Evolutionary conservation across 108 stramenopile genomes (phyloP), one percentile per base, ranked within the genome.

Genomic region (Skeletonema costatum): DNA sequence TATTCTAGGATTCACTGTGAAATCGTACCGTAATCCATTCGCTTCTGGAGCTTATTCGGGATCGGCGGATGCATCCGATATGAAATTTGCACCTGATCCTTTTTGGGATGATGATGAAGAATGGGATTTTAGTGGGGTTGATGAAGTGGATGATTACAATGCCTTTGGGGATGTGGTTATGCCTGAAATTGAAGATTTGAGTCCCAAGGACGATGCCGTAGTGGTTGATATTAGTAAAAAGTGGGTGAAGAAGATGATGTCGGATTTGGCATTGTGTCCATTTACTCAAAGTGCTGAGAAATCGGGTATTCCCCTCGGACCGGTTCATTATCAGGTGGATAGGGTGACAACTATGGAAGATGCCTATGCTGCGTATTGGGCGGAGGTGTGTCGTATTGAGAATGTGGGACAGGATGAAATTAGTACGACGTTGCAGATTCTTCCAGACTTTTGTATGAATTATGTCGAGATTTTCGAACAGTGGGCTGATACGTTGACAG

Each of bases 181-280:
- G 42, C 89, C 90, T 2, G 87, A 81, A 41, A 90, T 92, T 74
- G 75, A 80, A 17, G 74, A 90, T 73, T 70, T 81, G 32, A 79
- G 92, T 30, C 93, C 93, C 19, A 69, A 81, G 42, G 82, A 89
- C 59, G 94, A 97, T 64, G 88, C 84, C 13, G 73, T 73, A 9
- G 88, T 95, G 31, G 53, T 88, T 19, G 78, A 82, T 11, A 36
- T 88, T 8, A 73, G 84, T 41, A 93, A 93, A 70, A 56, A 58
- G 29, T 96, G 95, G 95, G 92, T 93, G 10, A 68, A 75, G 4
- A 87, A 85, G 19, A 92, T 99, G 68, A 96, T 97, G 82, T 84
- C 93, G 11, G 95, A 93, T 72, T 83, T 98, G 92, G 97, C 97
- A 2, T 82, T 99, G 11, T 99, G 98, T 79, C 98, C 98, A 9